Evolutionary conservation across 805 yeast genomes (phyloP), one percentile per base, ranked within the genome.

Genomic region (Candida pseudofarinosa): DNA sequence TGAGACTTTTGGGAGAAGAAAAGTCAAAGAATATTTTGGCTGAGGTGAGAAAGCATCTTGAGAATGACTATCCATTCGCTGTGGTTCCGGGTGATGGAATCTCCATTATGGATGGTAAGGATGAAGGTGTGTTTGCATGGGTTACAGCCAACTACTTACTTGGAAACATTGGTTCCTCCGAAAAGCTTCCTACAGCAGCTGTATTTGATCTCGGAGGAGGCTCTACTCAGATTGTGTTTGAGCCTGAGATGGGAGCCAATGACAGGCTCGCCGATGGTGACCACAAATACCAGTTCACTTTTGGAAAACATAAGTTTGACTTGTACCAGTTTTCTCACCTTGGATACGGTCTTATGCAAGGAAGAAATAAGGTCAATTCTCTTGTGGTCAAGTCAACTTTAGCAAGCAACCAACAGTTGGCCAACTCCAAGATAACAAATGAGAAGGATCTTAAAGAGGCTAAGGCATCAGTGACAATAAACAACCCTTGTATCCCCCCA

Each of bases 61-160:
- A 85, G 59, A 64, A 69, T 1, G 82, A 88, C 50, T 93, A 81
- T 63, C 99, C 99, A 43, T 93, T 93, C 71, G 85, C 97, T 2
- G 88, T 93, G 38, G 95, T 90, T 39, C 81, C 76, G 8, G 88
- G 82, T 38, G 86, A 88, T 45, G 98, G 97, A 49, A 75, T 93
- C 46, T 75, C 90, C 8, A 87, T 93, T 58, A 91, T 93, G 98
- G 89, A 85, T 46, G 99, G 99, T 52, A 83, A 81, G 46, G 96
- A 91, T 54, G 99, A 95, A 72, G 99, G 99, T 63, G 97, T 93
- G 6, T 93, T 81, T 59, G 99, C 99, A 1, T 93, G 99, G 99
- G 85, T 93, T 63, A 93, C 99, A 19, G 83, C 97, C 39, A 93
- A 93, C 69, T 93, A 83, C 63, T 71, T 93, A 51, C 75, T 91